Percentiles rank a stretch among this genome's conserved stretches.
Evolutionary conservation across 768 basidiomycete species (phyloP).

Genomic region (Rhizopogon salebrosus): DNA sequence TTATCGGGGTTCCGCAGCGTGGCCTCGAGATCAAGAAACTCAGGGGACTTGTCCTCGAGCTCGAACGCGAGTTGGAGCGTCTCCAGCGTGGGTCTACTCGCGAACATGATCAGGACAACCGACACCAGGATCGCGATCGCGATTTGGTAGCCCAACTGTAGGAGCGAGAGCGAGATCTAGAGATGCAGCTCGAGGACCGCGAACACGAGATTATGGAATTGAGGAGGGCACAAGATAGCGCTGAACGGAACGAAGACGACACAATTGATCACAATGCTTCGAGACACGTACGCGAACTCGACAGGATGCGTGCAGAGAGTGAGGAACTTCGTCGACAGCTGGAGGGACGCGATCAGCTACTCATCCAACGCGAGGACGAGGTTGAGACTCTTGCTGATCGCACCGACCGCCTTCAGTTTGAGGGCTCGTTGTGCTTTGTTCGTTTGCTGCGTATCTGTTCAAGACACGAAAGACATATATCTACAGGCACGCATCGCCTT

Average conservation of each 20-base stretch:
- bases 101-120: conserved; percentile 28
- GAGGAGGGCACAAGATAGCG: conserved; percentile 45
- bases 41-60: conserved; percentile 81
- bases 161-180: conserved; percentile 66
- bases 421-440: no score
- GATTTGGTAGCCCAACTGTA: conserved; percentile 31
- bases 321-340: conserved; percentile 53
- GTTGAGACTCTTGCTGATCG: conserved; percentile 66
- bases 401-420: conserved; percentile 55
- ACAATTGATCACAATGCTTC: conserved; percentile 26
- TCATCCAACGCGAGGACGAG: conserved; percentile 61
- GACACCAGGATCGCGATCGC: conserved; percentile 25
- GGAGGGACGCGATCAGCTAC: conserved; percentile 53
- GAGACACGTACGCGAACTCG: conserved; percentile 43
- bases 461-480: no score
- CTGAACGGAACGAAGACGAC: conserved; percentile 49
- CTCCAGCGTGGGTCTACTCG: conserved; percentile 41
- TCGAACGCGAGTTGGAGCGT: no score
- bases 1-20: conserved; percentile 86
- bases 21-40: conserved; percentile 89
- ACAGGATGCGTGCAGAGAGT: conserved; percentile 58
- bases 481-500: no score
- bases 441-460: no score
- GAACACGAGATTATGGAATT: conserved; percentile 67
- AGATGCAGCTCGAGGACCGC: conserved; percentile 68